These are phyloP conservation scores for Aspergillus aculeatinus DNA, from an alignment of 2,329 filamentous ascomycete genomes.

Conservation along the genomic window DNA sequence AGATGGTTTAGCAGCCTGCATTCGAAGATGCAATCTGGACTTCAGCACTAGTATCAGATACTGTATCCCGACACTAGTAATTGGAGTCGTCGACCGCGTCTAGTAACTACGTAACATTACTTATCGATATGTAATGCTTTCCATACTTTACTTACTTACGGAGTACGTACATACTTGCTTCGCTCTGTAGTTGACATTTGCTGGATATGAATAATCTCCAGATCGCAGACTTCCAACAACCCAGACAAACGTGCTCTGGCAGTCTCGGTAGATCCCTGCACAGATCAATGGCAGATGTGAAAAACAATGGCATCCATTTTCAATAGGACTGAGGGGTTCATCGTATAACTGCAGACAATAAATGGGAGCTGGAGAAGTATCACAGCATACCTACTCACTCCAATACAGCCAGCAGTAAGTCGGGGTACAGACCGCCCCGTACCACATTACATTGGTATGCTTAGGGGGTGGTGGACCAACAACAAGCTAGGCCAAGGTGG, in stretches of 20 bases:
- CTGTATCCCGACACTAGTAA: constrained; percentile 4
- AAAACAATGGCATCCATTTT: background rate
- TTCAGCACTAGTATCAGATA: constrained; percentile 1
- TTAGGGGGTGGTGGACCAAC: background rate
- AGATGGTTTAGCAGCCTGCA: constrained; percentile 19
- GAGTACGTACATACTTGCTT: no score
- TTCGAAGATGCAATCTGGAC: constrained; percentile 4
- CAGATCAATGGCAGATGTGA: background rate
- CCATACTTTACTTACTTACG: no score
- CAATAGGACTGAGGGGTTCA: background rate
- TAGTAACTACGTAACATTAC: background rate
- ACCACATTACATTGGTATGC: background rate
- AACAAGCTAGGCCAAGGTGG: background rate
- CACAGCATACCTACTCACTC: constrained; percentile 2
- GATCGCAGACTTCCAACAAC: background rate
- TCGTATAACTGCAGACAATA: background rate
- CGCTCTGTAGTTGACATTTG: no score
- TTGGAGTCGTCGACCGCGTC: background rate
- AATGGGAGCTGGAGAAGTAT: background rate
- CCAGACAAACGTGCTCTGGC: background rate
- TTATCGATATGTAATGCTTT: no score
- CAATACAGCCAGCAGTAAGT: constrained; percentile 2
- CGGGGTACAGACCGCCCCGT: background rate
- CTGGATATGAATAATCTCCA: background rate
- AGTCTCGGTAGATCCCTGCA: background rate